Evolutionary conservation across 805 yeast species (phyloP).

Genomic region (Hanseniaspora nectarophila): DNA sequence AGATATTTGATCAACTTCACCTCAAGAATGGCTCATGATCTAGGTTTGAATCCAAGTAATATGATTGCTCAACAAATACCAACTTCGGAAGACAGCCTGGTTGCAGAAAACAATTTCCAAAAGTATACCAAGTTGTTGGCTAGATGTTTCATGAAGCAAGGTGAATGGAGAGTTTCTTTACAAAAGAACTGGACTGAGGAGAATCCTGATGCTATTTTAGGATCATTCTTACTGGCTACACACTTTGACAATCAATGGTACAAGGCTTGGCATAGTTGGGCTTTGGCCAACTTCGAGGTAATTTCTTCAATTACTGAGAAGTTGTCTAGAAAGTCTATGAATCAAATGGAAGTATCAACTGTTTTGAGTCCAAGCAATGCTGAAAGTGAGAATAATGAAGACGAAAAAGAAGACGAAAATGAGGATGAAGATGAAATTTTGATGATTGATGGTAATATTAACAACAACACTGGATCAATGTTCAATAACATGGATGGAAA

Average conservation of each 20-base stretch:
- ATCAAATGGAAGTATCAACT: slow-evolving; percentile 5
- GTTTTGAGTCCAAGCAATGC: slow-evolving; percentile 15
- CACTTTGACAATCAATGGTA: slow-evolving; percentile 91
- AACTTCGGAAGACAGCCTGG: slow-evolving; percentile 32
- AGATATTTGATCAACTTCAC: slow-evolving; percentile 81
- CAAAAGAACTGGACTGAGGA: slow-evolving; percentile 70
- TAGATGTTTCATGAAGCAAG: slow-evolving; percentile 90
- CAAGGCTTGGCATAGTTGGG: slow-evolving; percentile 99
- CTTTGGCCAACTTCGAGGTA: slow-evolving; percentile 92
- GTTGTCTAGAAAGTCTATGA: slow-evolving; percentile 17
- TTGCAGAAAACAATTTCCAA: slow-evolving; percentile 52
- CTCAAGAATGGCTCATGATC: slow-evolving; percentile 74
- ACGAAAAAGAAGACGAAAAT: slow-evolving; percentile 20
- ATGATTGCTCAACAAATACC: slow-evolving; percentile 79
- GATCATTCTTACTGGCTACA: slow-evolving; percentile 85
- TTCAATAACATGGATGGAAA: slow-evolving; percentile 14
- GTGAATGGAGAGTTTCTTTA: slow-evolving; percentile 91
- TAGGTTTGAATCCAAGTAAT: slow-evolving; percentile 77
- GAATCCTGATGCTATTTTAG: slow-evolving; percentile 70
- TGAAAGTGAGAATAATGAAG: slow-evolving; percentile 15
- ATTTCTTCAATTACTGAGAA: slow-evolving; percentile 45
- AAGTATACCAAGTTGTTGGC: slow-evolving; percentile 78
- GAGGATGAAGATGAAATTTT: slow-evolving; percentile 19
- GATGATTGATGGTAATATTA: slow-evolving; percentile 8
- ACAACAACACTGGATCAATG: slow-evolving; percentile 16